Percentiles rank a stretch among this genome's conserved stretches.
Evolutionary conservation across 148 eudicot genomes (phyloP).

Genomic region (Rhododendron henanense): DNA sequence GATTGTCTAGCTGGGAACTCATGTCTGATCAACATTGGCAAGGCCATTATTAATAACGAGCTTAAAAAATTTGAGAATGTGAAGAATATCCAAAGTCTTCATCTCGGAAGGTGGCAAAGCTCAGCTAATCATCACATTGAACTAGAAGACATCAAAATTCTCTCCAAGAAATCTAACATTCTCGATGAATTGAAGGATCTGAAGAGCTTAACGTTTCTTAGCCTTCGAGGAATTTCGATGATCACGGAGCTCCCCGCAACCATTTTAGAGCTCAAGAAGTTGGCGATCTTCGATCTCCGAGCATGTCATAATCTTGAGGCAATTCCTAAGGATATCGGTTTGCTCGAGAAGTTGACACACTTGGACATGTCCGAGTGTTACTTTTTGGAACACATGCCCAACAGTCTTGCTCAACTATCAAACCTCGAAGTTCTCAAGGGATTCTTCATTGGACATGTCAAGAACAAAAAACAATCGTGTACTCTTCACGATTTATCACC

Average conservation of each 20-base stretch:
- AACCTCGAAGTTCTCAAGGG: too few relatives aligned
- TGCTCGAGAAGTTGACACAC: slow-evolving; percentile 35
- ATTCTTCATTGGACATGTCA: too few relatives aligned
- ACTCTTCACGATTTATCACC: too few relatives aligned
- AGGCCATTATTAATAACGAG: neutral
- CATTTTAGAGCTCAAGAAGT: slow-evolving; percentile 16
- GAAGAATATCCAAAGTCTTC: slow-evolving; percentile 16
- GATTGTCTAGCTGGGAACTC: too few relatives aligned
- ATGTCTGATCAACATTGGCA: neutral
- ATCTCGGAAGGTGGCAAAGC: too few relatives aligned
- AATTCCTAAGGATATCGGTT: slow-evolving; percentile 28
- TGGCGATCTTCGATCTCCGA: slow-evolving; percentile 25
- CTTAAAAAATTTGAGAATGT: slow-evolving; percentile 25
- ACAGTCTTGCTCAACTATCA: slow-evolving; percentile 14
- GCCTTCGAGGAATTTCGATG: slow-evolving; percentile 26
- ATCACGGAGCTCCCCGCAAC: slow-evolving; percentile 17
- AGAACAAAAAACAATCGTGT: too few relatives aligned
- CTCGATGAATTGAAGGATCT: too few relatives aligned
- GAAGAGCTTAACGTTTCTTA: too few relatives aligned
- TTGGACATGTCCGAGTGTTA: too few relatives aligned
- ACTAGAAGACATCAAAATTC: too few relatives aligned
- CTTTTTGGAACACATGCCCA: slow-evolving; percentile 25
- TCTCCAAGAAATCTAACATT: too few relatives aligned
- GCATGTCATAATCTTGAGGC: slow-evolving; percentile 16
- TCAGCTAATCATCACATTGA: too few relatives aligned